phyloP scores from a whole-genome alignment of 2,329 filamentous ascomycete species.

The Thelonectria blattea region DNA sequence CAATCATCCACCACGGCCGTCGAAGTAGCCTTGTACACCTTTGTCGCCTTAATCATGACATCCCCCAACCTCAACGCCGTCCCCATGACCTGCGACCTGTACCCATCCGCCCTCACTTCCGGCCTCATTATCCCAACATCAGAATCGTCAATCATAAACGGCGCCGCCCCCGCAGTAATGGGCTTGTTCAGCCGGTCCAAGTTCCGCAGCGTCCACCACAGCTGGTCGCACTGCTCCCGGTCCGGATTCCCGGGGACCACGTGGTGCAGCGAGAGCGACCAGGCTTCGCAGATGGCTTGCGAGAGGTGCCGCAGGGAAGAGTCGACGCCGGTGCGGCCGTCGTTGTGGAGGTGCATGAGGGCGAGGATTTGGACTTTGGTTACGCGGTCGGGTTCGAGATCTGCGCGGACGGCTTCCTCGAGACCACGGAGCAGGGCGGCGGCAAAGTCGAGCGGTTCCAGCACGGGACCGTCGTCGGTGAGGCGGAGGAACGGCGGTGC shows the following conservation, averaged over 20 bases:
- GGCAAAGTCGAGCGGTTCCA: conserved; percentile 28
- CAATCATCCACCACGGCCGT: conserved; percentile 16
- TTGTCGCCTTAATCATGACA: conserved; percentile 21
- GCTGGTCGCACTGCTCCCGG: conserved; percentile 13
- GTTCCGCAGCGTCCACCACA: conserved; percentile 22
- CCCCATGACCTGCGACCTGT: conserved; percentile 18
- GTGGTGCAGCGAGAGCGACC: conserved; percentile 27
- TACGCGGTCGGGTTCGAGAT: conserved; percentile 33
- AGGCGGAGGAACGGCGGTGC: conserved; percentile 33
- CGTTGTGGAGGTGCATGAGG: conserved; percentile 37
- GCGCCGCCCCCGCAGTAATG: conserved; percentile 15
- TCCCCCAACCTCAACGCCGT: conserved; percentile 13
- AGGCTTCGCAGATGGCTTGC: conserved; percentile 36
- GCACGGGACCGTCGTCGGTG: conserved; percentile 12
- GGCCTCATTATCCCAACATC: conserved; percentile 16
- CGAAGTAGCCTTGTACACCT: conserved; percentile 22
- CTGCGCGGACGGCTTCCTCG: conserved; percentile 35
- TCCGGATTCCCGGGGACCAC: conserved; percentile 9
- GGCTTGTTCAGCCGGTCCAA: conserved; percentile 23
- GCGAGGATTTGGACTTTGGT: conserved; percentile 34
- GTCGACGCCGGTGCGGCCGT: conserved; percentile 31
- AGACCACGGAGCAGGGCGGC: conserved; percentile 27
- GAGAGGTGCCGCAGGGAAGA: conserved; percentile 31
- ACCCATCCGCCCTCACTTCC: not conserved
- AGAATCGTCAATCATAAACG: conserved; percentile 23